A percentile compares a stretch with the other conserved stretches of the same genome.
phyloP scores from a whole-genome alignment of 345 rosid genomes.

The Eutrema japonicum region DNA sequence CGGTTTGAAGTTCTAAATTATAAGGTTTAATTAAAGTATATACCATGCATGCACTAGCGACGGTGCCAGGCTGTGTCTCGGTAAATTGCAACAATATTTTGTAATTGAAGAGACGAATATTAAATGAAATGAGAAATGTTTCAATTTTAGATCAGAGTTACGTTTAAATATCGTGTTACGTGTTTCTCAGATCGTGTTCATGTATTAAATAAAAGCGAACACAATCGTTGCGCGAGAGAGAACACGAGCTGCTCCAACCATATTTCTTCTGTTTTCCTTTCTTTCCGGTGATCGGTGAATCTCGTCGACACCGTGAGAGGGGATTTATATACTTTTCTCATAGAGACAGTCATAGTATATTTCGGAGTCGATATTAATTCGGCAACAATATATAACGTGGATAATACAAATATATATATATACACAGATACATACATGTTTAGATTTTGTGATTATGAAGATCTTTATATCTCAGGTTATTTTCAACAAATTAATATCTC shows the following conservation, averaged over 20 bases:
- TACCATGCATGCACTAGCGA: constrained; percentile 41
- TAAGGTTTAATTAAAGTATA: not conserved
- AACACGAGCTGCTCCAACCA: too few relatives aligned
- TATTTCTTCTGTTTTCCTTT: too few relatives aligned
- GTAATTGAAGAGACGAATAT: constrained; percentile 10
- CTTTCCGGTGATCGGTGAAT: too few relatives aligned
- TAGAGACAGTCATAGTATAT: too few relatives aligned
- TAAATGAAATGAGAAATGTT: not conserved
- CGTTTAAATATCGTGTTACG: not conserved
- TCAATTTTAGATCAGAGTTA: constrained; percentile 12
- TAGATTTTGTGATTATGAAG: constrained; percentile 10
- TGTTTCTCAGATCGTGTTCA: constrained; percentile 18
- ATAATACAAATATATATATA: too few relatives aligned
- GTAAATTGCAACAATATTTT: constrained; percentile 18
- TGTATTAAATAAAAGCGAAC: not conserved
- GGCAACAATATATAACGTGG: too few relatives aligned
- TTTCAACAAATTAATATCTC: constrained; percentile 30
- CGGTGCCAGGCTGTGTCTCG: constrained; percentile 44
- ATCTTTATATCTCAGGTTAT: constrained; percentile 26
- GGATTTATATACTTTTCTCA: too few relatives aligned
- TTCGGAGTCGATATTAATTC: too few relatives aligned
- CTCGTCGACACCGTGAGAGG: too few relatives aligned
- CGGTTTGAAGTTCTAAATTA: not conserved
- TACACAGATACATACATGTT: not conserved
- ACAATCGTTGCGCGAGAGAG: too few relatives aligned